phyloP scores from a whole-genome alignment of 2,329 filamentous ascomycete species.

The Phialophora tarda region DNA sequence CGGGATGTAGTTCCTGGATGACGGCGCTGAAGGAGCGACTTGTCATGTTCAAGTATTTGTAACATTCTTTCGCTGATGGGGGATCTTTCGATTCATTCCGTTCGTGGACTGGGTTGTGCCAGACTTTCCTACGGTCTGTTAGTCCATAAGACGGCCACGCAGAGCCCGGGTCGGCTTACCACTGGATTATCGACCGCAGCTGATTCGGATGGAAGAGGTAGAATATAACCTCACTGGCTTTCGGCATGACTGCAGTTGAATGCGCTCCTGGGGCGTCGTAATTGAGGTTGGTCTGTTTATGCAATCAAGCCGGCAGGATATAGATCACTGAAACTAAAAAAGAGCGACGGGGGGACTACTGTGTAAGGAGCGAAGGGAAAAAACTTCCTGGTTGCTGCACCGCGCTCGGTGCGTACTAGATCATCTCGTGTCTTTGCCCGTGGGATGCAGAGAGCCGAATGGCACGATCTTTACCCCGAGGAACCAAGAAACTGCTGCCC shows the following conservation, averaged over 20 bases:
- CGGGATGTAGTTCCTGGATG: conserved; percentile 93
- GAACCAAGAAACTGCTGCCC: not conserved
- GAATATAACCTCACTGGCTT: conserved; percentile 65
- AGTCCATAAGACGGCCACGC: conserved; percentile 8
- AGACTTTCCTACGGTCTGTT: conserved; percentile 74
- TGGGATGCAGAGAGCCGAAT: conserved; percentile 27
- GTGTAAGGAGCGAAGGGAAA: conserved; percentile 4
- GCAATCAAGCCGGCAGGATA: not conserved
- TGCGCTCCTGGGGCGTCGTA: conserved; percentile 5
- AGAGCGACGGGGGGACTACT: conserved; percentile 15
- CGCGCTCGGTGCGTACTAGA: conserved; percentile 19
- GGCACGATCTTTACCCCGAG: conserved; percentile 26
- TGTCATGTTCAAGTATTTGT: conserved; percentile 81
- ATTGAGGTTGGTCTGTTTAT: not conserved
- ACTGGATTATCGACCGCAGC: conserved; percentile 84
- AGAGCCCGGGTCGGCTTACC: conserved; percentile 60
- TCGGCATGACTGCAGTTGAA: conserved; percentile 46
- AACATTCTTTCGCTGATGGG: conserved; percentile 77
- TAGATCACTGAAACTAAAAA: not conserved
- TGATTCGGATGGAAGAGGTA: conserved; percentile 76
- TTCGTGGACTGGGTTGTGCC: conserved; percentile 91
- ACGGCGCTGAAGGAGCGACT: conserved; percentile 92
- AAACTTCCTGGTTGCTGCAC: not conserved
- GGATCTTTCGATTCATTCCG: conserved; percentile 79
- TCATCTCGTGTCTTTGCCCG: conserved; percentile 18